Evolutionary conservation across 495 filamentous ascomycete genomes (phyloP), one percentile per base, ranked within the genome.

Genomic region (Lasiosphaeria miniovina): DNA sequence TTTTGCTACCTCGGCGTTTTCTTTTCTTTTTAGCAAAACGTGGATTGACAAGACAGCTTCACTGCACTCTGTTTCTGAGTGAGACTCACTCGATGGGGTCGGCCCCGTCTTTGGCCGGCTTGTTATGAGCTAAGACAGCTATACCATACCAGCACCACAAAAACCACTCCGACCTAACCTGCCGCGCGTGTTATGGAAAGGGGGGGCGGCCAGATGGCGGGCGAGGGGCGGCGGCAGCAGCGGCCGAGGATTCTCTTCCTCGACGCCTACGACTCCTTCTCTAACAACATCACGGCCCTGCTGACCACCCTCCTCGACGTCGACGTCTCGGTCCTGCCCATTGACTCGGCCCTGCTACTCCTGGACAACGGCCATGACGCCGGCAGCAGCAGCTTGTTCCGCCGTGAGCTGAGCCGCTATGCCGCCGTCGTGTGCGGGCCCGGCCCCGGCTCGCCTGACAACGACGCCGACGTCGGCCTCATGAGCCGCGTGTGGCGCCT

Each of bases 211-310:
- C 38, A 41, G 2, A n/a, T 14, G 15, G 15, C 15, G 43, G 43
- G 15, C 12, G 6, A 11, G 12, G 5, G 12, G 43, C 6, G 15
- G 6, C 43, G 15, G 43, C 43, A 11, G 6, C 43, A n/a, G 43
- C 64, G 57, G 36, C 72, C 68, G 45, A 82, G 75, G 49, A 85
- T 97, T 54, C 84, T 98, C 49, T 92, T 94, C 71, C 74, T 98
- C 48, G 94, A 98, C 69, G 91, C 92, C 54, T 95, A 96, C 67
- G 94, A 97, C 74, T 96, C 93, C 55, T 97, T 96, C 76, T 87
- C 93, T 48, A 90, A 96, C 75, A 97, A 96, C 77, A 93, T 97
- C 60, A 83, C 93, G 49, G 81, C 87, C 14, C 84, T 94, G 63
- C 80, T 97, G 15, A 78, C 85, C 61, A 84, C 87, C 8, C 77